Evolutionary conservation across 305 asterid species (phyloP).

Genomic region (Fraxinus velutina): DNA sequence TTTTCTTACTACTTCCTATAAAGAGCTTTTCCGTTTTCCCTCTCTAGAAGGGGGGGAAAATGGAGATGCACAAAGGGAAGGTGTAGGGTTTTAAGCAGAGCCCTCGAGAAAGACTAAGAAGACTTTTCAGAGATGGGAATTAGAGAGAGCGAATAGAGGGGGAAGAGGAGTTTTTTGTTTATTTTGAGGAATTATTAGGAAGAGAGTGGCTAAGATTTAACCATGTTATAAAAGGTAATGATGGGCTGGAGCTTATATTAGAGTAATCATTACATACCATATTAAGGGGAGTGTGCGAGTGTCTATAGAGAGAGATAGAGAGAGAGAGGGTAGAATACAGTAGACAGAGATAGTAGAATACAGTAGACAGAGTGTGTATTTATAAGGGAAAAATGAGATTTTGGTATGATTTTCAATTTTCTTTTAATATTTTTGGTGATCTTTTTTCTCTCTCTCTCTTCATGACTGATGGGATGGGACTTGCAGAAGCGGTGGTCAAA

Average conservation of each 20-base stretch:
- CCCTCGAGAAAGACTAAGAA: slow-evolving; percentile 13
- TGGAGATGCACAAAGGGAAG: neutral
- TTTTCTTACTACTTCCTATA: neutral
- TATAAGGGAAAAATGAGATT: neutral
- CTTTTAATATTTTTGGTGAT: neutral
- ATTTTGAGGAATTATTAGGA: slow-evolving; percentile 41
- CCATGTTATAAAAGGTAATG: slow-evolving; percentile 46
- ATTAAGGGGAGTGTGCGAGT: neutral
- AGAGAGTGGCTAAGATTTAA: slow-evolving; percentile 40
- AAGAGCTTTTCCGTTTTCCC: slow-evolving; percentile 6
- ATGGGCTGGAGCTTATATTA: slow-evolving; percentile 54
- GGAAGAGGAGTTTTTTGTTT: slow-evolving; percentile 15
- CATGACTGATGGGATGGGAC: slow-evolving; percentile 23
- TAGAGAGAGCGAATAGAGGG: neutral
- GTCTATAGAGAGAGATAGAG: slow-evolving; percentile 1
- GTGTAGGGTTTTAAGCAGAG: slow-evolving; percentile 26
- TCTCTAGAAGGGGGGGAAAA: slow-evolving; percentile 11
- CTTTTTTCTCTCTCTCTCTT: neutral
- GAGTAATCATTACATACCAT: slow-evolving; percentile 44
- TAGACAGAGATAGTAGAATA: neutral
- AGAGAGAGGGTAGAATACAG: neutral
- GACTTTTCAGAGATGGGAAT: slow-evolving; percentile 23
- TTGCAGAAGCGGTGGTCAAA: slow-evolving; percentile 25
- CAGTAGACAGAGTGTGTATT: neutral
- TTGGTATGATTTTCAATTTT: neutral